Base-by-base conservation (phyloP, 2,329 filamentous ascomycete genomes). In the Trichoderma aggressivum region DNA sequence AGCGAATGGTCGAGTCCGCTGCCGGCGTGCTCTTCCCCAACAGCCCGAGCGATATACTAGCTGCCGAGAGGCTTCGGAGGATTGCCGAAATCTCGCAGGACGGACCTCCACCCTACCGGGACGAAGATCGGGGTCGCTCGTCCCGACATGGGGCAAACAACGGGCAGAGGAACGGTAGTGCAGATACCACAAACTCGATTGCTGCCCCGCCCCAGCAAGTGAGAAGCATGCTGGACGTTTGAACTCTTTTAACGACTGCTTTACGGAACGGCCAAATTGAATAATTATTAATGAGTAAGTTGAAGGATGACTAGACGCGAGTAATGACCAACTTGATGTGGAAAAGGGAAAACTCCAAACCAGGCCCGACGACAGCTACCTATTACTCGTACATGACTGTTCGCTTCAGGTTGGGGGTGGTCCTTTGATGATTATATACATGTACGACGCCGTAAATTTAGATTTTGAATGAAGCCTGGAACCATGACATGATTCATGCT, bases 191-290 rank as follows among this genome's bases (percentile, higher is more conserved):
- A n/a, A 78, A 82, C 59, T 88, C 86, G 6, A 79, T 85, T 14
- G 80, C 77, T 7, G 81, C 78, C n/a, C 83, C 83, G 68, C 86
- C 86, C n/a, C 86, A 88, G 76, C 84, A 87, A 75, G 79, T 89
- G 7, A 82, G 80, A 75, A 89, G 87, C 76, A 89, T 89, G 87
- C 74, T 89, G 74, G 87, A 89, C 75, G 76, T 89, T 16, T 59
- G 16, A 58, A 21, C 18, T 32, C 16, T n/a, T 21, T 32, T 89
- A 78, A 50, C 26, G 64, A 53, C 56, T 16, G 28, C 32, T 26
- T 59, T 10, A 39, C 47, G 34, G 32, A 24, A 53, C 16, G 53
- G 64, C 24, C 18, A 50, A 43, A 43, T 24, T 60, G 43, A 32
- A 63, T 28, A 67, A 58, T 67, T 34, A 26, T 30, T 47, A 32